Evolutionary conservation across 2,329 filamentous ascomycete species (phyloP), one percentile per base, ranked within the genome.

Genomic region (Lasiodiplodia sp.): DNA sequence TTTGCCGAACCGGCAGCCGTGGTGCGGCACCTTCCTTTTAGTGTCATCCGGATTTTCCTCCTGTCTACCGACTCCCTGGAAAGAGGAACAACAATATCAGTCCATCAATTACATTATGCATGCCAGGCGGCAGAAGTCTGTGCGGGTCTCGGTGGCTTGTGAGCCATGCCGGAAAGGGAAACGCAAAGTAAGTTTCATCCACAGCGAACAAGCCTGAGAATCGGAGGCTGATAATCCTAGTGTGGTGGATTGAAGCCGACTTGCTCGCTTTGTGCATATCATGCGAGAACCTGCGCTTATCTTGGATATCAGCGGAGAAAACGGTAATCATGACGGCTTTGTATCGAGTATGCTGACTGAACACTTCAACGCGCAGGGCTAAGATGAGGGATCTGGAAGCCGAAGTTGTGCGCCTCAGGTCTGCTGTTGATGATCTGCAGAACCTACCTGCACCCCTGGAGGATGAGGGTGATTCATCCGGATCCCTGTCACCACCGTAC

Each of bases 161-260:
- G n/a, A 53, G 51, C 51, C 51, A 18, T 53, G 51, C 51, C 51
- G 51, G 4, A 53, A 53, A 28, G 51, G 51, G 12, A 53, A 53
- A 28, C 23, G 51, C 2, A 23, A 28, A 21, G 51, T 53, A 28
- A 11, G 51, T 52, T 52, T 23, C 16, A n/a, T 52, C 40, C 5
- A 44, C 40, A 12, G 40, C 40, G 2, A 12, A 12, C 40, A 18
- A 51, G 3, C 47, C 21, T 25, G 47, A 44, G 18, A 1, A 44
- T 1, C 3, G n/a, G 1, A 3, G n/a, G 3, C 49, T 52, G 11
- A 11, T 18, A 1, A 52, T 28, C 25, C 25, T 8, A 52, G 49
- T 52, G 49, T 21, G 49, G 25, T 52, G 16, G 49, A n/a, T 21
- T 52, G 49, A 21, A 21, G n/a, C 49, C 16, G 49, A 23, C 16